Conservation (phyloP, 2,329 filamentous ascomycete genomes). For the Aspergillus tubingensis region DNA sequence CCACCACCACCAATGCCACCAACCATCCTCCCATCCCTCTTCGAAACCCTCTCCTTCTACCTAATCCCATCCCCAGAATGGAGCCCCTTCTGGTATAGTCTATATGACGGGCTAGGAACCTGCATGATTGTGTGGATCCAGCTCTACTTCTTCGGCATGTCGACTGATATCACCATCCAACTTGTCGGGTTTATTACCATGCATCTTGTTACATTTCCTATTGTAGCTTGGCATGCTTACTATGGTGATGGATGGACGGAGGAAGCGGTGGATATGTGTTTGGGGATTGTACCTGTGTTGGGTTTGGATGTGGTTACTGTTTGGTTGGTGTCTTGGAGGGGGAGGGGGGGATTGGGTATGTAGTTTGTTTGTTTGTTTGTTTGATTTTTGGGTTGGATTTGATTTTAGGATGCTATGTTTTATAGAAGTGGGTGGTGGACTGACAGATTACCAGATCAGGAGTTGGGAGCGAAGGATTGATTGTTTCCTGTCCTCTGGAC, state of each 20-base stretch:
- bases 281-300: not conserved
- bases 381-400: too few relatives aligned
- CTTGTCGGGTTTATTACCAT: not conserved
- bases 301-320: not conserved
- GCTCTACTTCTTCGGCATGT: not conserved
- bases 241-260: not conserved
- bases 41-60: too few relatives aligned
- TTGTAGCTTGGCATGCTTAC: not conserved
- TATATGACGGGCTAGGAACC: not conserved
- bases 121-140: not conserved
- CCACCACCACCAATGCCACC: too few relatives aligned
- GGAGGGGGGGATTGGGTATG: not conserved
- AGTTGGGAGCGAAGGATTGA: too few relatives aligned
- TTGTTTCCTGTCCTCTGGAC: too few relatives aligned
- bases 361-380: not conserved
- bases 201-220: not conserved
- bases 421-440: too few relatives aligned
- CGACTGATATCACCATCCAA: not conserved
- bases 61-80: not conserved
- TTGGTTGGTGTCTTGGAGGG: not conserved
- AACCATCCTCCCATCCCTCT: not conserved
- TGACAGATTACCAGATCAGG: too few relatives aligned
- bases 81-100: not conserved
- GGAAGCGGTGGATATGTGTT: not conserved
- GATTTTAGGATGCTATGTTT: too few relatives aligned